These are phyloP conservation scores for Papiliotrema laurentii DNA, from an alignment of 1,284 basidiomycete species.

Conservation along the genomic window DNA sequence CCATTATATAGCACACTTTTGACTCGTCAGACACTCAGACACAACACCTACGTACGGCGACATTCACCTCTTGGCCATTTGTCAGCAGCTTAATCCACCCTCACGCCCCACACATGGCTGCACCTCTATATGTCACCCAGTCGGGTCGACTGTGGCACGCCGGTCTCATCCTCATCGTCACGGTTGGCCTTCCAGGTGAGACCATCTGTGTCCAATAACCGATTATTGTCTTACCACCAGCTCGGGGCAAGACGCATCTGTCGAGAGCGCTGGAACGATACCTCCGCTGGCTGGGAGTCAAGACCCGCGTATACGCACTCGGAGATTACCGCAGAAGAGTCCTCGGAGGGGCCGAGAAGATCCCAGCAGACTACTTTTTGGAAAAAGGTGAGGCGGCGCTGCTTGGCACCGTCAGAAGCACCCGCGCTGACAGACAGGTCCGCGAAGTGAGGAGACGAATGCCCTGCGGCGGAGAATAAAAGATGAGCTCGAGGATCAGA, in stretches of 20 bases:
- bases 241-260: slow-evolving; percentile 94
- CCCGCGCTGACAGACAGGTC: slow-evolving; percentile 50
- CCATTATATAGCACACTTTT: too few relatives aligned
- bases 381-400: slow-evolving; percentile 58
- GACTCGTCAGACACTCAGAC: too few relatives aligned
- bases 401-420: neutral
- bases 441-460: slow-evolving; percentile 73
- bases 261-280: slow-evolving; percentile 93
- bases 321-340: slow-evolving; percentile 91
- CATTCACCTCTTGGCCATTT: too few relatives aligned
- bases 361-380: slow-evolving; percentile 85
- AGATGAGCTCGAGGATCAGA: slow-evolving; percentile 76
- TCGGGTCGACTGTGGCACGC: slow-evolving; percentile 79
- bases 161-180: slow-evolving; percentile 87
- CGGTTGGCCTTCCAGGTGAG: slow-evolving; percentile 74
- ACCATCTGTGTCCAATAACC: neutral
- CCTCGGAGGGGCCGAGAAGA: slow-evolving; percentile 77
- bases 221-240: slow-evolving; percentile 34
- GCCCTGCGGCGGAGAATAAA: slow-evolving; percentile 68
- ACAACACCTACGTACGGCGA: too few relatives aligned
- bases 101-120: slow-evolving; percentile 74
- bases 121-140: slow-evolving; percentile 75
- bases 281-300: slow-evolving; percentile 95
- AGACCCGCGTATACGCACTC: slow-evolving; percentile 87
- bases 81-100: too few relatives aligned